Percentiles rank a stretch among this genome's conserved stretches.
These are phyloP conservation scores for Sanghuangporus weigelae DNA, from an alignment of 1,284 basidiomycete genomes.

Conservation along the genomic window DNA sequence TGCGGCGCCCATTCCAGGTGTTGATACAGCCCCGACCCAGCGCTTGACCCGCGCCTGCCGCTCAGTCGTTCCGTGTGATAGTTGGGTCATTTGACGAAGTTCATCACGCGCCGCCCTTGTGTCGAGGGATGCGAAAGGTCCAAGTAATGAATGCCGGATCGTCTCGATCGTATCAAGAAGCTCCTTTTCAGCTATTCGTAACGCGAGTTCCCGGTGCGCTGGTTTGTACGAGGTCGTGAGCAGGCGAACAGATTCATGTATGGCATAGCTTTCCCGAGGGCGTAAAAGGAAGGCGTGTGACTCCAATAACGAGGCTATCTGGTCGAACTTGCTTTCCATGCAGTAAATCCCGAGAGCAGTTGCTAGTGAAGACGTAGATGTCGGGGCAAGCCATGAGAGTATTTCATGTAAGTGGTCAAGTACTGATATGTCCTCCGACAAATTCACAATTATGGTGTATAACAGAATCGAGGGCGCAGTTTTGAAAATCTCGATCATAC, in stretches of 20 bases:
- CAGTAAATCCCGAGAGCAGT: slow-evolving; percentile 50
- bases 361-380: slow-evolving; percentile 45
- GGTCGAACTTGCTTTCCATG: slow-evolving; percentile 28
- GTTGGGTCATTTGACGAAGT: slow-evolving; percentile 35
- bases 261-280: slow-evolving; percentile 41
- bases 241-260: slow-evolving; percentile 41
- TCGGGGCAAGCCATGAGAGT: slow-evolving; percentile 36
- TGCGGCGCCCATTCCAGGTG: slow-evolving; percentile 32
- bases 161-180: slow-evolving; percentile 39
- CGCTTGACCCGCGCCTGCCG: slow-evolving; percentile 42
- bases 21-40: slow-evolving; percentile 48
- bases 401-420: slow-evolving; percentile 33
- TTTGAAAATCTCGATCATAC: slow-evolving; percentile 42
- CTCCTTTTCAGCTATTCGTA: slow-evolving; percentile 46
- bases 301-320: slow-evolving; percentile 38
- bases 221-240: slow-evolving; percentile 28
- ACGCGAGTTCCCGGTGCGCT: slow-evolving; percentile 29
- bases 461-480: slow-evolving; percentile 41
- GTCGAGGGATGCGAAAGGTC: slow-evolving; percentile 45
- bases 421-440: slow-evolving; percentile 31
- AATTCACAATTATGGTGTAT: slow-evolving; percentile 36
- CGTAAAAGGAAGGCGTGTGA: slow-evolving; percentile 49
- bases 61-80: slow-evolving; percentile 31
- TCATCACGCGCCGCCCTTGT: slow-evolving; percentile 30
- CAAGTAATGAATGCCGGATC: slow-evolving; percentile 37